These are phyloP conservation scores for Xylariaceae sp. DNA, from an alignment of 2,329 filamentous ascomycete species.

Conservation along the genomic window DNA sequence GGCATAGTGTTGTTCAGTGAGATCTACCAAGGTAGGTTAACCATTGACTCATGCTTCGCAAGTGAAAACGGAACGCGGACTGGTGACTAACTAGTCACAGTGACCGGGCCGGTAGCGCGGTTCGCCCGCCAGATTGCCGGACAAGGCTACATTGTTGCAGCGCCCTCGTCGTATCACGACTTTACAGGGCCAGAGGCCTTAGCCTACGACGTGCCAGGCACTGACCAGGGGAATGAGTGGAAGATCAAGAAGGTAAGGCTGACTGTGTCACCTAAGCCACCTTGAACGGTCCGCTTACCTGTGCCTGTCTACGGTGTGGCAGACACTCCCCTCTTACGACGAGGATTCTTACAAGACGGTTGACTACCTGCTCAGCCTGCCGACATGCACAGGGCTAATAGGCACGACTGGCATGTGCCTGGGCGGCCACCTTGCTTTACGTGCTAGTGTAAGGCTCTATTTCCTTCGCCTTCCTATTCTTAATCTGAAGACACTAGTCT, in stretches of 20 bases:
- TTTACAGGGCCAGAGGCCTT: constrained; percentile 85
- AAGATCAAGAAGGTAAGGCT: constrained; percentile 75
- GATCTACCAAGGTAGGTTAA: constrained; percentile 82
- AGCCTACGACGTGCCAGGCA: constrained; percentile 85
- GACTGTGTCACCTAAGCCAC: constrained; percentile 10
- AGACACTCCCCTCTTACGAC: constrained; percentile 87
- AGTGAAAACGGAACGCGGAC: too few species aligned
- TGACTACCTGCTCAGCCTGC: constrained; percentile 71
- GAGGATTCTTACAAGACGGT: constrained; percentile 74
- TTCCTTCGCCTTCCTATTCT: neutral
- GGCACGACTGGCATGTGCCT: constrained; percentile 90
- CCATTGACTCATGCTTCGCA: too few species aligned
- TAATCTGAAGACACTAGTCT: too few species aligned
- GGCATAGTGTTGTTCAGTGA: constrained; percentile 90
- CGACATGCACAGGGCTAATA: constrained; percentile 81
- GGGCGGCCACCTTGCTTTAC: constrained; percentile 81
- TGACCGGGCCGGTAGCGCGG: constrained; percentile 86
- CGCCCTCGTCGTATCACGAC: constrained; percentile 90
- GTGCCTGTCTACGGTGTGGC: constrained; percentile 8
- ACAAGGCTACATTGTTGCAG: constrained; percentile 91
- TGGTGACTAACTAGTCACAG: constrained; percentile 51
- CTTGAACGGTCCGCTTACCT: constrained; percentile 6
- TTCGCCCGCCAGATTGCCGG: constrained; percentile 92
- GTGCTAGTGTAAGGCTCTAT: constrained; percentile 53
- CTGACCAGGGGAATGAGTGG: constrained; percentile 84